Base-by-base conservation (phyloP, 164 flowering plant genomes). In the Aristolochia contorta region DNA sequence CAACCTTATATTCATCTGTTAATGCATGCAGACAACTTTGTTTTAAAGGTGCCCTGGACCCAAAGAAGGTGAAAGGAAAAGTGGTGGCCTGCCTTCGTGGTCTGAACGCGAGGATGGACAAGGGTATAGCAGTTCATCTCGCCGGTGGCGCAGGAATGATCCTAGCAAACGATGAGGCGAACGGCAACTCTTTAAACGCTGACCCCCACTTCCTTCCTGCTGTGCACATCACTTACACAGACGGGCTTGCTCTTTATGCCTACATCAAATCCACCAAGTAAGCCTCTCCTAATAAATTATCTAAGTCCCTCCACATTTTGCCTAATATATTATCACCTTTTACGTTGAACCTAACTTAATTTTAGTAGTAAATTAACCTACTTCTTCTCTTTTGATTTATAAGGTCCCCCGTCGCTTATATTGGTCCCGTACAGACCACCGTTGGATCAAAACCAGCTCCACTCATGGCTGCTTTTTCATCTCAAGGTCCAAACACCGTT, bases 391-490 rank as follows among this genome's bases (percentile, higher is more conserved):
- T 21, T 37, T 32, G 12, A 15, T 64, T 47, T 15, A 21, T 19
- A 66, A 86, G 92, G 75, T 66, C 62, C 30, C 86, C 91, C 0
- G 56, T 52, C 55, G 97, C 82, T 27, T 75, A 75, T 64, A 73
- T 88, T 15, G 78, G 84, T 2, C 79, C 53, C 23, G 54, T 74
- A 27, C 69, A 47, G 10, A 82, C 94, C 15, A 22, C 59, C 22
- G 12, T 80, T 37, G 73, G 63, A 50, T 56, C 71, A 4, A 81
- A 78, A 45, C 91, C 96, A 47, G 80, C 96, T 6, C 97, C 96
- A 0, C 64, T 80, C 67, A 87, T 86, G 91, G 96, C 96, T 47
- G 71, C 82, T 7, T 91, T 88, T 64, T 88, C 97, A 8, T 88
- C 96, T 0, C 73, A 57, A 59, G 97, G 97, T 55, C 97, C 97